These are phyloP conservation scores for Tolypocladium tundrense DNA, from an alignment of 2,329 filamentous ascomycete species.

Conservation along the genomic window DNA sequence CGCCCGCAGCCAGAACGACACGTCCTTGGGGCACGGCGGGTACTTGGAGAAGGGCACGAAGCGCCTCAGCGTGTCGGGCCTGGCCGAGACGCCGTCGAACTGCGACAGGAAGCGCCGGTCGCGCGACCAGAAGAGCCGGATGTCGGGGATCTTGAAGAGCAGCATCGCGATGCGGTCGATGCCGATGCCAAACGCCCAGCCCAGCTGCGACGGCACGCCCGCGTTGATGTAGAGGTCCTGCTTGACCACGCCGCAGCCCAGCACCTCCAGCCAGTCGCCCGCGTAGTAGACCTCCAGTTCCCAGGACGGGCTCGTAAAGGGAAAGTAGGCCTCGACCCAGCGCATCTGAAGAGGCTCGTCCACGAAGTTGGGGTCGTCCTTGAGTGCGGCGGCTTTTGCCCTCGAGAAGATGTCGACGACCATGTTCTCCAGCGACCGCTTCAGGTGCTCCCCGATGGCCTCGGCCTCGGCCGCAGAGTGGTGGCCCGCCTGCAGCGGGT, in stretches of 20 bases:
- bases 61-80: slow-evolving; percentile 39
- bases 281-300: slow-evolving; percentile 93
- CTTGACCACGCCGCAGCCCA: slow-evolving; percentile 85
- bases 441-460: slow-evolving; percentile 75
- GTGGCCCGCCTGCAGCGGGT: slow-evolving; percentile 65
- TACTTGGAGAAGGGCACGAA: slow-evolving; percentile 89
- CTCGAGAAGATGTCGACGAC: slow-evolving; percentile 81
- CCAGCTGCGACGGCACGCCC: slow-evolving; percentile 62
- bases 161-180: slow-evolving; percentile 96
- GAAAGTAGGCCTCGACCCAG: slow-evolving; percentile 97
- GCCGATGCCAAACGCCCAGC: slow-evolving; percentile 94
- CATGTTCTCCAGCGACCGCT: slow-evolving; percentile 79
- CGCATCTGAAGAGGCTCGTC: slow-evolving; percentile 73
- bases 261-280: slow-evolving; percentile 89
- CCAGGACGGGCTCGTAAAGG: slow-evolving; percentile 92
- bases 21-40: slow-evolving; percentile 81
- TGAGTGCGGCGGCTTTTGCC: slow-evolving; percentile 55
- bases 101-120: slow-evolving; percentile 81
- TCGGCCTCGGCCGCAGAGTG: slow-evolving; percentile 71
- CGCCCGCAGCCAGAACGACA: slow-evolving; percentile 74
- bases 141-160: slow-evolving; percentile 91
- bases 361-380: slow-evolving; percentile 35
- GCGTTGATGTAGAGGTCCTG: slow-evolving; percentile 74
- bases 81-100: slow-evolving; percentile 55
- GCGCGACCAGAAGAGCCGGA: slow-evolving; percentile 88